Conservation (phyloP, 176 grass and related monocot genomes). For the Tillandsia fasciculata region DNA sequence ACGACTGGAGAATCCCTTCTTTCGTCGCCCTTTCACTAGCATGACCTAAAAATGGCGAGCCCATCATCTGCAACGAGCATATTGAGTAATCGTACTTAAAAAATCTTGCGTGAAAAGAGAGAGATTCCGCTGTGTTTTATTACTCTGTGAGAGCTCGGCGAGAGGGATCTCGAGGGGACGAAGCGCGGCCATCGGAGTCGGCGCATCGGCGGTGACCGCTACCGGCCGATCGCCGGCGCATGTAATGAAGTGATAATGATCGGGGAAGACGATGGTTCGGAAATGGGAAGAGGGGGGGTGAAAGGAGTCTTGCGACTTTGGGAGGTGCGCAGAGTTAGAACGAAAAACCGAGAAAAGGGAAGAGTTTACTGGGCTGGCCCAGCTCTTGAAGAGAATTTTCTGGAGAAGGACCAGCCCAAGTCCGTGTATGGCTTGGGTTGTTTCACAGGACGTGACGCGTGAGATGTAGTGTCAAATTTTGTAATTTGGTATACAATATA, state of each 20-base stretch:
- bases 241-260: neutral
- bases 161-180: slow-evolving; percentile 29
- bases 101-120: neutral
- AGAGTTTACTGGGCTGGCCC: too few relatives aligned
- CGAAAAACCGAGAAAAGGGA: too few relatives aligned
- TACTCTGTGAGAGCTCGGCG: slow-evolving; percentile 37
- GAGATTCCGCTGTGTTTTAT: neutral
- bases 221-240: slow-evolving; percentile 16
- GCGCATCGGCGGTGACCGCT: slow-evolving; percentile 11
- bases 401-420: too few relatives aligned
- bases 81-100: neutral
- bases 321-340: too few relatives aligned
- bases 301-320: too few relatives aligned
- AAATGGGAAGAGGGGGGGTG: too few relatives aligned
- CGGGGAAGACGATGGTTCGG: too few relatives aligned
- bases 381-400: too few relatives aligned
- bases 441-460: too few relatives aligned
- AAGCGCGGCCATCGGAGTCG: slow-evolving; percentile 31
- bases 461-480: too few relatives aligned
- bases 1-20: slow-evolving; percentile 13
- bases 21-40: neutral
- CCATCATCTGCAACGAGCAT: slow-evolving; percentile 9
- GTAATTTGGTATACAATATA: too few relatives aligned
- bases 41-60: neutral
- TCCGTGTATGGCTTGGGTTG: too few relatives aligned